Conservation (phyloP, 345 rosid genomes). For the Bruguiera gymnorhiza region DNA sequence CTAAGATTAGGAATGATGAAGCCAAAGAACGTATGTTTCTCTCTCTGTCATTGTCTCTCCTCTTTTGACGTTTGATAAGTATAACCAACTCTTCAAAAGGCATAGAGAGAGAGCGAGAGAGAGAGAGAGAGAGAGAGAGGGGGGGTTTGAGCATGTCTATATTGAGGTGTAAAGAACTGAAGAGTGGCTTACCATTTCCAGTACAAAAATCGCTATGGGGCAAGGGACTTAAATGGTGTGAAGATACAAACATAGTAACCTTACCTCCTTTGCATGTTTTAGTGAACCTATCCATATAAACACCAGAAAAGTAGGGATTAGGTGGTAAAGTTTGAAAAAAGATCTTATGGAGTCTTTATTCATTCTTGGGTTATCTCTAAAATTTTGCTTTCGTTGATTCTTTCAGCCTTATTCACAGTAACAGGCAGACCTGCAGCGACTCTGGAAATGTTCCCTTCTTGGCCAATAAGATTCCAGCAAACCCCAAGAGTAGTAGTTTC, state of each 20-base stretch:
- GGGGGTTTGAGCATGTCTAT: conserved; percentile 46
- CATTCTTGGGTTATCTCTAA: conserved; percentile 39
- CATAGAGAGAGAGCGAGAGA: conserved; percentile 6
- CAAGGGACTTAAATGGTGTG: conserved; percentile 62
- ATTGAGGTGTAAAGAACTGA: conserved; percentile 24
- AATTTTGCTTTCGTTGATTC: conserved; percentile 14
- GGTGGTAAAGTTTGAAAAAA: conserved; percentile 18
- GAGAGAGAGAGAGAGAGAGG: conserved; percentile 21
- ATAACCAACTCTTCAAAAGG: conserved; percentile 42
- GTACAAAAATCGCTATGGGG: conserved; percentile 58
- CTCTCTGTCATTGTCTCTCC: conserved; percentile 14
- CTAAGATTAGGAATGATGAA: conserved; percentile 74
- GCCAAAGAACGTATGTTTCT: conserved; percentile 58
- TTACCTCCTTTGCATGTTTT: conserved; percentile 38
- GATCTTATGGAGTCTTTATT: conserved; percentile 5
- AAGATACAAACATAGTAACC: conserved; percentile 52
- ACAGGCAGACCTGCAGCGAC: conserved; percentile 84
- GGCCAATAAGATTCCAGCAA: conserved; percentile 98
- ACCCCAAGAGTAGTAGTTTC: conserved; percentile 70
- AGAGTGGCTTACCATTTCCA: conserved; percentile 45
- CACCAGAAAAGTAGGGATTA: conserved; percentile 32
- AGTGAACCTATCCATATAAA: conserved; percentile 38
- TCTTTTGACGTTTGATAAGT: conserved; percentile 55
- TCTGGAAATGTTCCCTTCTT: conserved; percentile 99
- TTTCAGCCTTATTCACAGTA: conserved; percentile 69